Base-by-base conservation (phyloP, 2,329 filamentous ascomycete genomes). In the Calonectria pseudoturangicola region DNA sequence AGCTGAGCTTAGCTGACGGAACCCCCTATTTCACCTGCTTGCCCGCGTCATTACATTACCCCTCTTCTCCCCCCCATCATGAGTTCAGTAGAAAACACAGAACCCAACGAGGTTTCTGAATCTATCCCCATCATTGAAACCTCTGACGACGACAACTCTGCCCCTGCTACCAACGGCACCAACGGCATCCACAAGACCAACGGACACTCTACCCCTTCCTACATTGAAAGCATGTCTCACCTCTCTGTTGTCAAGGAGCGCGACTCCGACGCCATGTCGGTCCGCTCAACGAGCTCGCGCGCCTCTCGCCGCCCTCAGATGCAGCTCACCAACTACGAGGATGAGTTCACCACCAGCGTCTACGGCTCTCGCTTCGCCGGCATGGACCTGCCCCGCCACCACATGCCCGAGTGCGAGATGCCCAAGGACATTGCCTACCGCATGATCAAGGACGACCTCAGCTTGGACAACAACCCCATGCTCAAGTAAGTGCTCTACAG, bases 401-500 rank as follows among this genome's bases (percentile, higher is more conserved):
- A 95, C 86, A 98, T 98, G 91, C 95, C 96, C 1, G 95, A 98
- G 79, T 81, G 86, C 25, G 94, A 97, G 85, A 98, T 98, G 96
- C 96, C 96, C 54, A 92, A 91, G 78, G 94, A 98, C 77, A 91
- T 98, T 66, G 96, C 96, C n/a, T 98, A 98, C 84, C 93, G 95
- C 62, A 94, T 98, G 94, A 98, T 98, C 88, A 96, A 95, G 88
- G 96, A 98, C 83, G 95, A 98, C 82, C 88, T 98, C 76, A 97
- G 94, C 75, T 88, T 98, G 66, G 96, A 98, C 82, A 95, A 95
- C 69, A 97, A 96, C 79, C 95, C 95, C 10, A 96, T 95, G 89
- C 89, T 98, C 75, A 95, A 93, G 92, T 94, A 86, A 78, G 88
- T 81, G 15, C 45, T 28, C 21, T 8, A 27, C 54, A 36, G 60